A percentile compares a stretch with the other conserved stretches of the same genome.
Conservation (phyloP, 2,329 filamentous ascomycete species). For the Metarhizium rileyi region DNA sequence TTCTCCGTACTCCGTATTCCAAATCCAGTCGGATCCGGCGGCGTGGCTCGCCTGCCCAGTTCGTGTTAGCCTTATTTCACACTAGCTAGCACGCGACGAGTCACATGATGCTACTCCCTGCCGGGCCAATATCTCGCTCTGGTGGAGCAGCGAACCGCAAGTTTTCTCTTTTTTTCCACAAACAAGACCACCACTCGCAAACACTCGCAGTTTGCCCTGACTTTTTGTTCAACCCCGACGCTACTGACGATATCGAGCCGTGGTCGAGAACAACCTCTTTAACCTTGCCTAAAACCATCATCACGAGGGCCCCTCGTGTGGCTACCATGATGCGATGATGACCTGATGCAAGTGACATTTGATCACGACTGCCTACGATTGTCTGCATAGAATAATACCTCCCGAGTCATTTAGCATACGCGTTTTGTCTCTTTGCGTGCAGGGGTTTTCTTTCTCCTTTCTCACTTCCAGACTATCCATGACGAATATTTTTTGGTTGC, state of each 20-base stretch:
- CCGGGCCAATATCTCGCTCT: background rate
- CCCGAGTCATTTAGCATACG: background rate
- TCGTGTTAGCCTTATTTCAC: too few relatives aligned
- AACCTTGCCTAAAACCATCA: conserved; percentile 59
- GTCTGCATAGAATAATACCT: background rate
- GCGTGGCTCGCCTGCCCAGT: too few relatives aligned
- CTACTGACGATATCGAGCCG: conserved; percentile 42
- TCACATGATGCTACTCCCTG: background rate
- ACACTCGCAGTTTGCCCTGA: conserved; percentile 27
- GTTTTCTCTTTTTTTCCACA: conserved; percentile 19
- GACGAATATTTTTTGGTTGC: background rate
- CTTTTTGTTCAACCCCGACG: conserved; percentile 20
- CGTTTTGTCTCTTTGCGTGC: background rate
- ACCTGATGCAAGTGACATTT: conserved; percentile 56
- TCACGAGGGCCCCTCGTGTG: conserved; percentile 57
- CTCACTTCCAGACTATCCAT: too few relatives aligned
- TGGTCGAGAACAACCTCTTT: conserved; percentile 47
- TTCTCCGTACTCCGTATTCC: too few relatives aligned
- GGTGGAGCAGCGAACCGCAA: conserved; percentile 3
- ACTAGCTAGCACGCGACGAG: conserved; percentile 13
- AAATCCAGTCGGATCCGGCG: too few relatives aligned
- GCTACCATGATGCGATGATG: conserved; percentile 59
- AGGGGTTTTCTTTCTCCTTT: background rate
- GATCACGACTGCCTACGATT: background rate
- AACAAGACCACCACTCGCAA: conserved; percentile 36